Base-by-base conservation (phyloP, 306 rosid species). In the Potentilla sterilis region DNA sequence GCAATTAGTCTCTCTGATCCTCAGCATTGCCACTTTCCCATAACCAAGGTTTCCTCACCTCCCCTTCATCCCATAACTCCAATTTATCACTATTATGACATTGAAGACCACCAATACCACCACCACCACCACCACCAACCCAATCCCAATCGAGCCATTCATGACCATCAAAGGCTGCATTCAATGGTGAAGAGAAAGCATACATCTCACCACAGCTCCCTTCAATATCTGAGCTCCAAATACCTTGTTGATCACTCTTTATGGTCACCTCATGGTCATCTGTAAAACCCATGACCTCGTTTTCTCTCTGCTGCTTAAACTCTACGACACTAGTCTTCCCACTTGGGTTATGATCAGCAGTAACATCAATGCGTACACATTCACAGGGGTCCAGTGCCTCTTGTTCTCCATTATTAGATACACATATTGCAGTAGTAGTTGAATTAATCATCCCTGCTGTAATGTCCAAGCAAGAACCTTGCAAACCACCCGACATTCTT, bases 71-170 rank as follows among this genome's bases (percentile, higher is more conserved):
- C 40, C 80, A 65, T 19, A 69, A 12, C 32, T 78, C 81, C 85
- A 79, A 73, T 21, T 79, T 57, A 6, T 19, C 77, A 52, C 65
- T 67, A 52, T 70, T 43, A 38, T 16, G 80, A 76, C 74, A 34
- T 47, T 81, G 78, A 44, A 81, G 76, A 35, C 78, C 85, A 74
- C 72, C 58, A 8, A 22, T 21, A 16, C 54, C 58, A 34, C 75
- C 83, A 8, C 57, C 57, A 16, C 54, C 58, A 34, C 75, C 85
- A 72, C 70, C 69, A 61, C 79, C 69, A 28, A 76, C 82, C 85
- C 87, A 83, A 40, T 81, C 78, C 87, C 89, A 86, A 64, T 86
- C 82, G 57, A 77, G 61, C 91, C 91, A 86, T n/a, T 78, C 83
- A 47, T 65, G 84, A 78, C 80, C 77, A 14, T 86, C 86, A 78